A percentile compares a stretch with the other conserved stretches of the same genome.
phyloP scores from a whole-genome alignment of 2,329 filamentous ascomycete species.

The Gaeumannomyces tritici region DNA sequence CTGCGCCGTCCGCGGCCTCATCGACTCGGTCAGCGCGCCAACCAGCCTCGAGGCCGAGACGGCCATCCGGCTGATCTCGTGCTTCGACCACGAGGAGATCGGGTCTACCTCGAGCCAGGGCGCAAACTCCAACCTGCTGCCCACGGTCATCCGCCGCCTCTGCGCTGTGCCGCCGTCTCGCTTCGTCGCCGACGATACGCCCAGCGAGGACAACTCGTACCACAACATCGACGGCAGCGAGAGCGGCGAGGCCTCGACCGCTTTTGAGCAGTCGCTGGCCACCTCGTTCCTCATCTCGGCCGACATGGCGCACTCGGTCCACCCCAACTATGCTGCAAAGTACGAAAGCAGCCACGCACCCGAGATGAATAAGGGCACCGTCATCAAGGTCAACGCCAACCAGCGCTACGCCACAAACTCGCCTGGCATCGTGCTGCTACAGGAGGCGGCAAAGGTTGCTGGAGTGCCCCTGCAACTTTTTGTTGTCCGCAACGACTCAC shows the following conservation, averaged over 20 bases:
- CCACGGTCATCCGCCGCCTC: constrained; percentile 75
- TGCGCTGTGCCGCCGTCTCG: constrained; percentile 63
- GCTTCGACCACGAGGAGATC: constrained; percentile 98
- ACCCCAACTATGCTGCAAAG: constrained; percentile 89
- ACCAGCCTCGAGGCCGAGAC: constrained; percentile 53
- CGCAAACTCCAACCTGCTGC: constrained; percentile 84
- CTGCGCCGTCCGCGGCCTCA: constrained; percentile 78
- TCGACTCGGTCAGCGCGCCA: constrained; percentile 60
- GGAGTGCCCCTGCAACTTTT: constrained; percentile 89
- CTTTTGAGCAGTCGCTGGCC: constrained; percentile 86
- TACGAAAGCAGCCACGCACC: constrained; percentile 88
- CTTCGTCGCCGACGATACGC: constrained; percentile 20
- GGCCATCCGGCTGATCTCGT: constrained; percentile 80
- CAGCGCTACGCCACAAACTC: constrained; percentile 95
- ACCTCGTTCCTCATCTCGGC: constrained; percentile 91
- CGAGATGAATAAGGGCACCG: constrained; percentile 91
- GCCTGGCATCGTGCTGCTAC: constrained; percentile 83
- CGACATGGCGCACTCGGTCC: constrained; percentile 94
- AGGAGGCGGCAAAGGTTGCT: constrained; percentile 68
- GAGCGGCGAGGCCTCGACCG: constrained; percentile 60
- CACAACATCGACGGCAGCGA: constrained; percentile 39
- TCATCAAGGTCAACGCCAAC: constrained; percentile 98
- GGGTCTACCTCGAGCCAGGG: constrained; percentile 88
- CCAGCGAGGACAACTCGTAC: constrained; percentile 53
- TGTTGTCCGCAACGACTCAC: constrained; percentile 90